Conservation (phyloP, 1,139 yeast species). For the Trichomonascaceae sp. region DNA sequence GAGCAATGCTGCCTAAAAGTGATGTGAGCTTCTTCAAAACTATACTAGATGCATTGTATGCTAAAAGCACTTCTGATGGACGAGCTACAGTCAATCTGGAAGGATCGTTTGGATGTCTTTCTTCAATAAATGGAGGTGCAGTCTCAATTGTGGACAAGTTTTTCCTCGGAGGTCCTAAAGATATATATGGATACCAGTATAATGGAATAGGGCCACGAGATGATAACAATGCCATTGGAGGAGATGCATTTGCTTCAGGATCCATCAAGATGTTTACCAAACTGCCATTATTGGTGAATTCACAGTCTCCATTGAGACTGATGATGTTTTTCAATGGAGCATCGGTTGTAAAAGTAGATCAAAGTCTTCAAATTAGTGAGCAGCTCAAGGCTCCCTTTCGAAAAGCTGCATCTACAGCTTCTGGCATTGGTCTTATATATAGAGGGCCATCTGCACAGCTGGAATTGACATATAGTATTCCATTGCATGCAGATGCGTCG, state of each 20-base stretch:
- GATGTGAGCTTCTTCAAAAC: constrained; percentile 33
- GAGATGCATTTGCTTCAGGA: constrained; percentile 71
- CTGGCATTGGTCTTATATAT: constrained; percentile 62
- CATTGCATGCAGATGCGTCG: constrained; percentile 55
- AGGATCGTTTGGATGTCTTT: constrained; percentile 18
- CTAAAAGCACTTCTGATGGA: constrained; percentile 17
- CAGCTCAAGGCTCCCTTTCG: not conserved
- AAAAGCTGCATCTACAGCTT: constrained; percentile 21
- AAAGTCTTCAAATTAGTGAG: not conserved
- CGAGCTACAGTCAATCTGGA: constrained; percentile 17
- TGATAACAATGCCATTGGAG: constrained; percentile 56
- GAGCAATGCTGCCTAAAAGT: constrained; percentile 19
- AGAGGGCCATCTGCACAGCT: constrained; percentile 87
- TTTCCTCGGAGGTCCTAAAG: constrained; percentile 79
- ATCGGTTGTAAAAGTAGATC: constrained; percentile 39
- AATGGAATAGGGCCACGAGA: constrained; percentile 87
- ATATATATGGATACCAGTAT: constrained; percentile 65
- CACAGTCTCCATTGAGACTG: constrained; percentile 57
- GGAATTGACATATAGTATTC: constrained; percentile 81
- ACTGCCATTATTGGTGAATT: constrained; percentile 45
- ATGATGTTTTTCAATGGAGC: constrained; percentile 76
- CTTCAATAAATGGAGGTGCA: constrained; percentile 9
- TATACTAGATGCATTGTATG: constrained; percentile 28
- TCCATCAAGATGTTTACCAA: constrained; percentile 52
- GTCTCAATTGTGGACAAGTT: constrained; percentile 40